Conservation (phyloP, 495 filamentous ascomycete species). For the Penicillium soppii region DNA sequence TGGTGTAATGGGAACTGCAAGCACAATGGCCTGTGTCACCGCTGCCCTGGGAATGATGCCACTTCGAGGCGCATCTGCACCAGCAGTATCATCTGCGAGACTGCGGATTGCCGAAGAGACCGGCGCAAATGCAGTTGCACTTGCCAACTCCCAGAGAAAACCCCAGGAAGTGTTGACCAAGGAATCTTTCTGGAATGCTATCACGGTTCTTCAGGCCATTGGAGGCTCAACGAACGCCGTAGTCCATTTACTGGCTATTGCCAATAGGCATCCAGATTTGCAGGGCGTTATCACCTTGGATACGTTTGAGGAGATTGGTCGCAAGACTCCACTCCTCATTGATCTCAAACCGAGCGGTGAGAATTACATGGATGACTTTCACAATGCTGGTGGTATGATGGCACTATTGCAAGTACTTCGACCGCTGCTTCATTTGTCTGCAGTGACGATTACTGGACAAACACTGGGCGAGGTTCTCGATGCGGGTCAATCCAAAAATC, state of each 20-base stretch:
- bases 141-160: slow-evolving; percentile 36
- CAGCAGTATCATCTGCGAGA: slow-evolving; percentile 63
- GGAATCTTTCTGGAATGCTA: slow-evolving; percentile 66
- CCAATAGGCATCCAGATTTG: slow-evolving; percentile 56
- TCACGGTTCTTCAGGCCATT: slow-evolving; percentile 67
- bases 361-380: slow-evolving; percentile 73
- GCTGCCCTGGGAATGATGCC: slow-evolving; percentile 66
- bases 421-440: slow-evolving; percentile 57
- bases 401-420: slow-evolving; percentile 54
- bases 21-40: slow-evolving; percentile 67
- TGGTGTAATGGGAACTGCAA: slow-evolving; percentile 70
- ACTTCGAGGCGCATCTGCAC: slow-evolving; percentile 57
- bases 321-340: slow-evolving; percentile 57
- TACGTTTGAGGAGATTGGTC: slow-evolving; percentile 60
- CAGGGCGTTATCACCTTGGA: slow-evolving; percentile 54
- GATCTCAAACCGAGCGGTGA: slow-evolving; percentile 68
- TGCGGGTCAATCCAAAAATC: slow-evolving; percentile 38
- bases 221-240: slow-evolving; percentile 70
- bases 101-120: slow-evolving; percentile 64
- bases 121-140: slow-evolving; percentile 53
- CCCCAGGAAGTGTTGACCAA: slow-evolving; percentile 58
- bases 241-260: slow-evolving; percentile 65
- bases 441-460: slow-evolving; percentile 56
- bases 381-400: slow-evolving; percentile 65
- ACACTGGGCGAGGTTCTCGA: slow-evolving; percentile 59